phyloP scores from a whole-genome alignment of 2,329 filamentous ascomycete species.

The Trichoderma polysporum region DNA sequence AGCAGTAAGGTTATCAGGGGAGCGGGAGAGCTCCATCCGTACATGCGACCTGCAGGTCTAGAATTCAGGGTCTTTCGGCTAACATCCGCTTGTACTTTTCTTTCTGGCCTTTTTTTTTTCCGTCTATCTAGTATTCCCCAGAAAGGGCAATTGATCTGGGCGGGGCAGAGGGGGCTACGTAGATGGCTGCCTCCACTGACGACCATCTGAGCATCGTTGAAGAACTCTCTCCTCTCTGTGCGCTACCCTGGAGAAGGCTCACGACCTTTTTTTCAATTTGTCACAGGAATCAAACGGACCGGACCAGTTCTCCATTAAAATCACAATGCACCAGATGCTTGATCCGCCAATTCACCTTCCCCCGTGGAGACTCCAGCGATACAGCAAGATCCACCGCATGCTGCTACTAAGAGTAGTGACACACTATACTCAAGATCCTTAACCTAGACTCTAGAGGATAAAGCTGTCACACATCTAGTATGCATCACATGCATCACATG shows the following conservation, averaged over 20 bases:
- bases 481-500: not conserved
- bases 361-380: not conserved
- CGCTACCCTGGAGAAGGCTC: not conserved
- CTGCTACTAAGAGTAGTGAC: too few species aligned
- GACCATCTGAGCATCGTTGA: not conserved
- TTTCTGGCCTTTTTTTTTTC: not conserved
- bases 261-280: not conserved
- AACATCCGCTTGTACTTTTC: not conserved
- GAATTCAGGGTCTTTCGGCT: not conserved
- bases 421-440: too few species aligned
- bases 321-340: not conserved
- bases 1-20: constrained; percentile 3
- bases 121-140: not conserved
- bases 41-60: not conserved
- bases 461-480: too few species aligned
- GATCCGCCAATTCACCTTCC: not conserved
- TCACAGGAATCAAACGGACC: not conserved
- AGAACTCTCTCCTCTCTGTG: not conserved
- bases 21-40: not conserved
- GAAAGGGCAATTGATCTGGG: not conserved
- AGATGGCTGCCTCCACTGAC: not conserved
- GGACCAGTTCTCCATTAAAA: not conserved
- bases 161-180: not conserved
- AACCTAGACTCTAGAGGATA: not conserved
- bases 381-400: not conserved